phyloP scores from a whole-genome alignment of 768 basidiomycete genomes.

The Hortiboletus flavorubellus region DNA sequence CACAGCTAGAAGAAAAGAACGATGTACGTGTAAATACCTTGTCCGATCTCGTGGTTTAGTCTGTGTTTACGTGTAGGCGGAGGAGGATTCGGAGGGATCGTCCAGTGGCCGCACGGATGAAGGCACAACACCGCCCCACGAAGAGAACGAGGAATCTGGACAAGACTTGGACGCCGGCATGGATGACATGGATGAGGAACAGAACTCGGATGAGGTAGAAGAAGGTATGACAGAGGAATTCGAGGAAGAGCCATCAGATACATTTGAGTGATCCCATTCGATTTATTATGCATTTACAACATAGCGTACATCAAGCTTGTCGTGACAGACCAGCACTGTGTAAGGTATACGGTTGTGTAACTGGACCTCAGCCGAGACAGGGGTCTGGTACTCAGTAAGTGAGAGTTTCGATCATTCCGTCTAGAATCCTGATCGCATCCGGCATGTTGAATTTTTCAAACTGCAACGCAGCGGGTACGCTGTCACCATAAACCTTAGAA shows the following conservation, averaged over 20 bases:
- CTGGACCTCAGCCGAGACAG: neutral
- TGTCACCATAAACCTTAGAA: slow-evolving; percentile 27
- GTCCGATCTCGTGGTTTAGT: neutral
- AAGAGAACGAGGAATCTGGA: slow-evolving; percentile 40
- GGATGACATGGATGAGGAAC: slow-evolving; percentile 43
- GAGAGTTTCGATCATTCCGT: slow-evolving; percentile 81
- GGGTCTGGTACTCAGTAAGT: slow-evolving; percentile 44
- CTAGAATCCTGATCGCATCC: slow-evolving; percentile 78
- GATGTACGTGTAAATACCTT: slow-evolving; percentile 48
- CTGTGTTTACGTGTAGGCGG: slow-evolving; percentile 24
- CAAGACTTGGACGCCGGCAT: slow-evolving; percentile 37
- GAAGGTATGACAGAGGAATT: slow-evolving; percentile 52
- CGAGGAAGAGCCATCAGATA: slow-evolving; percentile 42
- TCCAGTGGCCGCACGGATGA: slow-evolving; percentile 32
- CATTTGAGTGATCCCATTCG: neutral
- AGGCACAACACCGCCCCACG: slow-evolving; percentile 30
- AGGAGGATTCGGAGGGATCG: slow-evolving; percentile 34
- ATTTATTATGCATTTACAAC: neutral
- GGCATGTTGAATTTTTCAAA: slow-evolving; percentile 94
- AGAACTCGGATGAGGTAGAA: slow-evolving; percentile 38
- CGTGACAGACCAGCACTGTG: neutral
- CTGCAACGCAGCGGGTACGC: slow-evolving; percentile 78
- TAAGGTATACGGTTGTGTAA: neutral
- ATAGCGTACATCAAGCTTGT: neutral
- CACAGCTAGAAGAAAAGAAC: slow-evolving; percentile 81